These are phyloP conservation scores for Adiantum capillusveneris DNA, from an alignment of 75 land plant genomes.

Conservation along the genomic window DNA sequence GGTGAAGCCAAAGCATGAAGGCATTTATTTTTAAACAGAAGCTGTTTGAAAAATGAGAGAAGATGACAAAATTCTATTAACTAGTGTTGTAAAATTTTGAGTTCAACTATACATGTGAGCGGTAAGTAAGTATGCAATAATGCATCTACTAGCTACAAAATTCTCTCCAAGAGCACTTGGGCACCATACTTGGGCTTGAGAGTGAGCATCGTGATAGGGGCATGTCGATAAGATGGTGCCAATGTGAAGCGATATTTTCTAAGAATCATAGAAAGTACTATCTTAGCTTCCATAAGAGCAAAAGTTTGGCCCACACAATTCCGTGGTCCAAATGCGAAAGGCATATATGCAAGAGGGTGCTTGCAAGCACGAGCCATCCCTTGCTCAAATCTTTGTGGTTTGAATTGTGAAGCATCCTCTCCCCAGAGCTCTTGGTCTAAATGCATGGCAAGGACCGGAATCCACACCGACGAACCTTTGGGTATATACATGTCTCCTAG, in stretches of 20 bases:
- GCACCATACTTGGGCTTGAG: constrained; percentile 69
- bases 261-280: constrained; percentile 66
- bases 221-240: constrained; percentile 65
- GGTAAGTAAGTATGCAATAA: too few relatives aligned
- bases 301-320: constrained; percentile 72
- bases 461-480: constrained; percentile 62
- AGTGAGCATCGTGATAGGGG: constrained; percentile 52
- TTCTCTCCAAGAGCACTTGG: constrained; percentile 8
- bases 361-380: constrained; percentile 32
- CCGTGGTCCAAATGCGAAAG: constrained; percentile 66
- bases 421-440: constrained; percentile 72
- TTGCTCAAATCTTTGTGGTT: constrained; percentile 58
- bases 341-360: constrained; percentile 44
- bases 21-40: too few relatives aligned
- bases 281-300: constrained; percentile 75
- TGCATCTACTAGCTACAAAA: too few relatives aligned
- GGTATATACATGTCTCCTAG: constrained; percentile 58
- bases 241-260: constrained; percentile 43
- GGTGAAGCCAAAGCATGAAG: too few relatives aligned
- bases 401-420: constrained; percentile 62
- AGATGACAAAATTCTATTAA: too few relatives aligned
- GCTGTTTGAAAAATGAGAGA: too few relatives aligned
- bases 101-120: too few relatives aligned
- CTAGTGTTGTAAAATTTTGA: too few relatives aligned
- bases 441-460: constrained; percentile 61